Percentiles rank a stretch among this genome's conserved stretches.
Evolutionary conservation across 148 eudicot genomes (phyloP).

Genomic region (Rhododendron simsii): DNA sequence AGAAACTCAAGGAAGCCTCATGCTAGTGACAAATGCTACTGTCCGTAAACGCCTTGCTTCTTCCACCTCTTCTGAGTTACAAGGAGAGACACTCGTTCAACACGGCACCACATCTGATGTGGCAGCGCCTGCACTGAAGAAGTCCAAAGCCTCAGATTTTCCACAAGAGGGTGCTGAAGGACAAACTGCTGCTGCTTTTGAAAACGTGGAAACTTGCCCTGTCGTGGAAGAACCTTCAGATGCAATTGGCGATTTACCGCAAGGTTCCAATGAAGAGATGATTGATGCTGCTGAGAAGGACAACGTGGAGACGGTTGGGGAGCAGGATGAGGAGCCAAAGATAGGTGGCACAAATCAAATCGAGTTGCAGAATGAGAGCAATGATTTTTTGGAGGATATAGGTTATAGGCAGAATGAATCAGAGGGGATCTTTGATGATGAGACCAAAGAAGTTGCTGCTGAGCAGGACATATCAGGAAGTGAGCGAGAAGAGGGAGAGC

Average conservation of each 20-base stretch:
- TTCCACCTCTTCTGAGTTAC: constrained; percentile 47
- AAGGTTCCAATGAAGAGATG: constrained; percentile 39
- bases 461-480: constrained; percentile 39
- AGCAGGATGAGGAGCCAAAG: constrained; percentile 38
- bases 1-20: constrained; percentile 32
- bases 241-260: constrained; percentile 35
- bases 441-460: constrained; percentile 18
- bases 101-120: constrained; percentile 34
- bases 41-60: constrained; percentile 67
- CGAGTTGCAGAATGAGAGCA: constrained; percentile 39
- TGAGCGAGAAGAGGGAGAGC: constrained; percentile 82
- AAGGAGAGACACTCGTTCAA: constrained; percentile 37
- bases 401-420: constrained; percentile 35
- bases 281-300: constrained; percentile 45
- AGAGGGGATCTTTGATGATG: constrained; percentile 38
- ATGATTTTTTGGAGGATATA: constrained; percentile 34
- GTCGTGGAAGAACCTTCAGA: constrained; percentile 41
- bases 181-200: constrained; percentile 19
- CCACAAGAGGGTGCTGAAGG: constrained; percentile 41
- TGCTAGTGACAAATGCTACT: constrained; percentile 22
- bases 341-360: constrained; percentile 25
- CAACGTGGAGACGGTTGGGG: constrained; percentile 33
- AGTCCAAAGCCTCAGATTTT: constrained; percentile 53
- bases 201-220: constrained; percentile 34
- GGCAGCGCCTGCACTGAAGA: constrained; percentile 44